These are phyloP conservation scores for Stagonosporopsis chrysanthemi DNA, from an alignment of 2,329 filamentous ascomycete genomes.

Conservation along the genomic window DNA sequence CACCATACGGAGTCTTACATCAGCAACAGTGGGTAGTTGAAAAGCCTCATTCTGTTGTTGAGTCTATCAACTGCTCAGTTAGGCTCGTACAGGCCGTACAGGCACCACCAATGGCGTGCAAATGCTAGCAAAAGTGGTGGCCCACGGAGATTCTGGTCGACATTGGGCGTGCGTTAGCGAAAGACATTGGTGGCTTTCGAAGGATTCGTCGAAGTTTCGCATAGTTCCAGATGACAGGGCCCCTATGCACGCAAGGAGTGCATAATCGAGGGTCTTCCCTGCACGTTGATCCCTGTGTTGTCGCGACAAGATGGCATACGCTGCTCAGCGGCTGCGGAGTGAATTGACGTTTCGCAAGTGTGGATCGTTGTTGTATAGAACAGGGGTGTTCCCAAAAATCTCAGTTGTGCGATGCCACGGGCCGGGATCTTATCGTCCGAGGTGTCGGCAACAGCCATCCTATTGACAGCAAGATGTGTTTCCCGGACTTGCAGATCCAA, in stretches of 20 bases:
- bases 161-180: background rate
- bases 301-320: background rate
- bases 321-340: constrained; percentile 7
- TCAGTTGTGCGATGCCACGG: constrained; percentile 6
- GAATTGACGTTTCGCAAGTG: constrained; percentile 6
- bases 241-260: background rate
- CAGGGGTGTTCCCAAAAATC: constrained; percentile 2
- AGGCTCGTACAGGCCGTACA: background rate
- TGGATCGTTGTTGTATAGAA: constrained; percentile 6
- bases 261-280: background rate
- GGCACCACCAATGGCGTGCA: constrained; percentile 4
- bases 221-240: constrained; percentile 8
- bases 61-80: background rate
- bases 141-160: constrained; percentile 11
- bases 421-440: background rate
- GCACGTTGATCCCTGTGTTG: constrained; percentile 2
- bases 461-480: constrained; percentile 11
- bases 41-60: constrained; percentile 4
- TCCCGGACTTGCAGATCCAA: background rate
- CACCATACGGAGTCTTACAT: constrained; percentile 5
- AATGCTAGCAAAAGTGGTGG: constrained; percentile 9
- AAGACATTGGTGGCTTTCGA: background rate
- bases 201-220: constrained; percentile 3
- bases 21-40: background rate
- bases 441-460: constrained; percentile 3